These are phyloP conservation scores for Pharnaceum exiguum DNA, from an alignment of 148 eudicot genomes.

Conservation along the genomic window DNA sequence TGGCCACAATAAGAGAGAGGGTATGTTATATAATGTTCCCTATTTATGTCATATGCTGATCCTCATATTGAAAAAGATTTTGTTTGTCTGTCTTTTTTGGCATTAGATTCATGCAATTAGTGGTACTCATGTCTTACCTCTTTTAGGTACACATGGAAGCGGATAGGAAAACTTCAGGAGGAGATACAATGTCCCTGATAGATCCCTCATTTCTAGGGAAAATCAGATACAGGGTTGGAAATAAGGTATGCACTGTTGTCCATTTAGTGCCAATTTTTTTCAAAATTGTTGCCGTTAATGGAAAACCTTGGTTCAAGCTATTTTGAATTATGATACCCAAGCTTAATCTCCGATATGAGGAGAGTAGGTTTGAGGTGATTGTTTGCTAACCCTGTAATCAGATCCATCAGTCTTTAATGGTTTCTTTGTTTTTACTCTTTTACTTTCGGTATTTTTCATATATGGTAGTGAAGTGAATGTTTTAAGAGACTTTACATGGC, in stretches of 20 bases:
- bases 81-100: background rate
- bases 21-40: slow-evolving; percentile 30
- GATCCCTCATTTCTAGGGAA: slow-evolving; percentile 52
- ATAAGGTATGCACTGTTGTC: slow-evolving; percentile 46
- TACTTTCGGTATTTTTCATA: too few relatives aligned
- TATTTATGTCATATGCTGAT: background rate
- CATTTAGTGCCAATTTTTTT: background rate
- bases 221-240: slow-evolving; percentile 83
- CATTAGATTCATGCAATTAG: slow-evolving; percentile 4
- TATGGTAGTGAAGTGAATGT: too few relatives aligned
- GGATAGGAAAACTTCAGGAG: slow-evolving; percentile 67
- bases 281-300: background rate
- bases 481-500: too few relatives aligned
- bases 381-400: too few relatives aligned
- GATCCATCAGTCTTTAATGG: too few relatives aligned
- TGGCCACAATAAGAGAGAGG: slow-evolving; percentile 94
- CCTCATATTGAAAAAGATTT: background rate
- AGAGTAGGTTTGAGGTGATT: too few relatives aligned
- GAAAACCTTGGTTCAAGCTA: background rate
- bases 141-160: slow-evolving; percentile 96
- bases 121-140: slow-evolving; percentile 8
- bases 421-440: too few relatives aligned
- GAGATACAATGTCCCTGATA: slow-evolving; percentile 38
- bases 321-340: background rate
- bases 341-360: too few relatives aligned